Base-by-base conservation (phyloP, 768 basidiomycete species). In the Kwoniella europaea region DNA sequence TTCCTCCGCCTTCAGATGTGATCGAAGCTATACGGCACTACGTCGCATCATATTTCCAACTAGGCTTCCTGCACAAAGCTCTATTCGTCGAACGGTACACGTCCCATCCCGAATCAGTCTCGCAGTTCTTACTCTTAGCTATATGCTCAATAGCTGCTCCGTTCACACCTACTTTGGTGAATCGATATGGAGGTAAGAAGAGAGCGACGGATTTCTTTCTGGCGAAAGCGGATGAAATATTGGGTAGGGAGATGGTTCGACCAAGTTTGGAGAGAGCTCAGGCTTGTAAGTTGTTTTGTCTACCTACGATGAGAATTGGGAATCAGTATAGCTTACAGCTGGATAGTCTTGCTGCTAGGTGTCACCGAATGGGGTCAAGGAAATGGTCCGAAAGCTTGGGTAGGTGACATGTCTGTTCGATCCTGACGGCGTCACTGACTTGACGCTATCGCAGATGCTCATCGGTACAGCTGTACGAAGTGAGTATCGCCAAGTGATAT, bases 81-180 rank as follows among this genome's bases (percentile, higher is more conserved):
- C 41, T 69, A 12, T 73, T 73, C 60, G 65, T 73, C 41, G 72
- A 73, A 64, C 55, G 68, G 52, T 73, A 73, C 53, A 65, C 54
- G 6, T 41, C 42, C 6, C 53, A 35, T 16, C 68, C 72, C 1
- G 58, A 61, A 52, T 27, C 52, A 10, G 43, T 73, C 27, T 66
- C 67, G 2, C 29, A 52, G 27, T 69, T 73, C 59, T 58, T 73
- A 18, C 27, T 73, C 7, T 68, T 69, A 9, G 72, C 72, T 0
- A 73, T 73, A n/a, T 73, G 72, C 54, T 73, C 72, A 10, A 69
- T 69, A 2, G 72, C 72, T 13, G 72, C 72, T 13, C 67, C 72
- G 46, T 69, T 73, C 42, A 71, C 70, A 4, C 70, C 70, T 15
- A 52, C 70, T 0, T 35, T 71, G 42, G 70, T 71, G 3, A 22